Percentiles rank a stretch among this genome's conserved stretches.
Conservation (phyloP, 2,329 filamentous ascomycete genomes). For the Aspergillus sclerotialis region DNA sequence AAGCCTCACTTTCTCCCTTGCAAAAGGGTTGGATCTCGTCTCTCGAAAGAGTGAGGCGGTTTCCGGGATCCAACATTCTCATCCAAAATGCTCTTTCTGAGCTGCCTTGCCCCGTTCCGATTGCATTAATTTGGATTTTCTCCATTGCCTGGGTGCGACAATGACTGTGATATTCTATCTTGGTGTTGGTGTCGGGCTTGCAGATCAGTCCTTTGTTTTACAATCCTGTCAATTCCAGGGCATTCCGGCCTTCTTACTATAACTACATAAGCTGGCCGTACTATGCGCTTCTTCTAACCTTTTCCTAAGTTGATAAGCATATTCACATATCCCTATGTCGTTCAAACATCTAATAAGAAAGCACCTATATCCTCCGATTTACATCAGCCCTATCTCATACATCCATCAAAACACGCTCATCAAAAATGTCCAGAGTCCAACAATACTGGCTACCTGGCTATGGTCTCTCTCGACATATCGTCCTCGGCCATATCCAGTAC, state of each 20-base stretch:
- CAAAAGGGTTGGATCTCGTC: slow-evolving; percentile 24
- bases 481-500: slow-evolving; percentile 43
- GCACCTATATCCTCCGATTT: slow-evolving; percentile 2
- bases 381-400: slow-evolving; percentile 1
- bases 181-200: too few species aligned
- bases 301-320: too few species aligned
- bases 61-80: slow-evolving; percentile 17
- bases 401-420: slow-evolving; percentile 1
- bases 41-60: slow-evolving; percentile 28
- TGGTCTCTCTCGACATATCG: slow-evolving; percentile 42
- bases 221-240: too few species aligned
- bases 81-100: slow-evolving; percentile 7
- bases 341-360: neutral
- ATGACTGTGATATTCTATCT: too few species aligned
- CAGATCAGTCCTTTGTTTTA: too few species aligned
- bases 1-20: slow-evolving; percentile 19
- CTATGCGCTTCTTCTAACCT: too few species aligned
- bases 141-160: too few species aligned
- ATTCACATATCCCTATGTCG: neutral
- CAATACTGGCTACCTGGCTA: slow-evolving; percentile 45
- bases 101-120: too few species aligned
- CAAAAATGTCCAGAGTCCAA: slow-evolving; percentile 31
- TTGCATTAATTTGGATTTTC: too few species aligned
- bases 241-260: too few species aligned
- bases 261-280: too few species aligned